Conservation (phyloP, 306 rosid genomes). For the Gleditsia sinensis region DNA sequence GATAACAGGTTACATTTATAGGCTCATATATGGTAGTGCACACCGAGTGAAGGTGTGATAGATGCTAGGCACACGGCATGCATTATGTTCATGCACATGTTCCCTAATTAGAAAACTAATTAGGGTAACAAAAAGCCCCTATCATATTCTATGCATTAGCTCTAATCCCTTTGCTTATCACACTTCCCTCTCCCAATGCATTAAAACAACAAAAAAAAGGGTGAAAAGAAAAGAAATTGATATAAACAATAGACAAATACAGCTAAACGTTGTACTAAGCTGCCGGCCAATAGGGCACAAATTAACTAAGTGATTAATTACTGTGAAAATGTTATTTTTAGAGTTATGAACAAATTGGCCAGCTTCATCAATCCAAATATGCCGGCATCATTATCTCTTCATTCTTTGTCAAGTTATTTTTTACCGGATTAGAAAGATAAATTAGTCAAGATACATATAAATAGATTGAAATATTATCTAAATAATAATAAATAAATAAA, state of each 20-base stretch:
- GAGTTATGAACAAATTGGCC: conserved; percentile 45
- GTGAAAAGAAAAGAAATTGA: neutral
- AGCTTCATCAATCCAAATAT: conserved; percentile 35
- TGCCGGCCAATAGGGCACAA: conserved; percentile 65
- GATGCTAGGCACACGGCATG: conserved; percentile 39
- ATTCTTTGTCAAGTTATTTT: no score
- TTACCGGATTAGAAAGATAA: no score
- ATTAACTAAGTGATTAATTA: conserved; percentile 34
- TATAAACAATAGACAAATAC: conserved; percentile 35
- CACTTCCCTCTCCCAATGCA: conserved; percentile 28
- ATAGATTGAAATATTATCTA: no score
- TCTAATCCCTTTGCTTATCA: conserved; percentile 36
- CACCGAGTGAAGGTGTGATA: conserved; percentile 29
- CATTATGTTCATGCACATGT: conserved; percentile 51
- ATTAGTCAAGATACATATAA: no score
- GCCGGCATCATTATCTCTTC: conserved; percentile 45
- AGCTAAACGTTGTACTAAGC: conserved; percentile 51
- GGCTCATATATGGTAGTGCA: conserved; percentile 27
- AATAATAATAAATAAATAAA: no score
- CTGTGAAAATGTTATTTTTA: conserved; percentile 17
- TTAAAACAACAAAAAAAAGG: conserved; percentile 7
- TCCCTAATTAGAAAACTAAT: conserved; percentile 34
- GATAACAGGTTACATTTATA: neutral
- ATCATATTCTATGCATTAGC: neutral
- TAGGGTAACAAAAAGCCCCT: conserved; percentile 34